Percentiles rank a stretch among this genome's conserved stretches.
phyloP scores from a whole-genome alignment of 768 basidiomycete species.

The Trametes villosa region DNA sequence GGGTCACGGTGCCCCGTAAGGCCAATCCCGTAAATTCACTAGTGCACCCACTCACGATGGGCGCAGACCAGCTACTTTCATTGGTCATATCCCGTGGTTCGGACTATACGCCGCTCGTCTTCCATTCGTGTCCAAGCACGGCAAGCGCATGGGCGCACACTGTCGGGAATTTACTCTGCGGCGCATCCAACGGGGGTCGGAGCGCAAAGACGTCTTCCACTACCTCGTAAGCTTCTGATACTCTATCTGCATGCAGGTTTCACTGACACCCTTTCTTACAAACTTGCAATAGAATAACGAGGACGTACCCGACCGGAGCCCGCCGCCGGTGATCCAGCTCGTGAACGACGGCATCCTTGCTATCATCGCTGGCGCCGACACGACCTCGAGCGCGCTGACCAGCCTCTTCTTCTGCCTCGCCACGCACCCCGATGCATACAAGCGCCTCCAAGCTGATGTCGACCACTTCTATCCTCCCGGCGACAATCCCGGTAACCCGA shows the following conservation, averaged over 20 bases:
- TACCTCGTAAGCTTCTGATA: conserved; percentile 38
- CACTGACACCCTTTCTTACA: background rate
- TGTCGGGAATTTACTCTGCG: background rate
- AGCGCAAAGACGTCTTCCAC: conserved; percentile 47
- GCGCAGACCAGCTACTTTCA: background rate
- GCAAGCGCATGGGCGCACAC: conserved; percentile 2
- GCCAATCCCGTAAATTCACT: background rate
- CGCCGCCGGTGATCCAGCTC: conserved; percentile 43
- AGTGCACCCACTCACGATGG: background rate
- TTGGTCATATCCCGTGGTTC: background rate
- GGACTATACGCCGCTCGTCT: conserved; percentile 10
- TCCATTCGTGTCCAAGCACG: background rate
- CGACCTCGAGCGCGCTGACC: conserved; percentile 44
- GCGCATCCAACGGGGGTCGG: conserved; percentile 37
- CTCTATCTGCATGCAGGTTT: too few relatives aligned
- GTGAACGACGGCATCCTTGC: conserved; percentile 46
- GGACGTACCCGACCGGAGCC: conserved; percentile 39
- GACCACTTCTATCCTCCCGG: conserved; percentile 43
- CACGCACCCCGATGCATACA: conserved; percentile 37
- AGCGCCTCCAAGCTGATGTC: conserved; percentile 44
- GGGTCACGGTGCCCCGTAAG: conserved; percentile 13
- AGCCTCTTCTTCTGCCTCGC: conserved; percentile 41
- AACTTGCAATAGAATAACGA: conserved; percentile 42
- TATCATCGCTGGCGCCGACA: conserved; percentile 52
- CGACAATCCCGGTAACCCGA: conserved; percentile 28